Base-by-base conservation (phyloP, 805 yeast species). In the Candida manassasensis region DNA sequence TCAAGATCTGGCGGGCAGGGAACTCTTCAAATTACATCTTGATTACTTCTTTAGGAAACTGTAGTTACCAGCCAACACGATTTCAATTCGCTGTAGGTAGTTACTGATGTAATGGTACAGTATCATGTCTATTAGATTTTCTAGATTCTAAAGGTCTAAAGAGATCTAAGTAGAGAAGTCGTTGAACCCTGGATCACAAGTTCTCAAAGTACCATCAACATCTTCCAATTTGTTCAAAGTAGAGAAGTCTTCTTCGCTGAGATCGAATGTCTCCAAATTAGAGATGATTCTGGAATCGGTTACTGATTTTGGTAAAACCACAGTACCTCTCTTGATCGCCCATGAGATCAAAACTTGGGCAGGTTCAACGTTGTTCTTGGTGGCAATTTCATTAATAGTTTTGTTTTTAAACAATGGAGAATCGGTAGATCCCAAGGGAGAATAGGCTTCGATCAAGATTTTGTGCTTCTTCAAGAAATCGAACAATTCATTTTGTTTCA, bases 361-460 rank as follows among this genome's bases (percentile, higher is more conserved):
- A 14, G 67, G 54, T 27, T 51, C 50, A 21, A 52, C 61, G 10
- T 42, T 42, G 41, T 63, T 48, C 45, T 55, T 61, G 27, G 50
- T 43, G 24, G 69, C 67, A 33, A 64, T 41, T 4, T 43, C 37
- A 7, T 40, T 39, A 14, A 64, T 47, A 8, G 44, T 43, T 34
- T 54, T 52, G 34, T 63, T 56, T 42, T 55, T 52, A 43, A 63
- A 55, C 19, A 64, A 48, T 27, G 70, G 69, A 19, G 68, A 54
- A 39, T 50, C 51, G 13, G 47, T 35, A 11, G 67, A 58, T 9
- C 70, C 69, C 42, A 59, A 56, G 17, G 61, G 67, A 4, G 81
- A 71, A 54, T 79, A 84, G 1, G 86, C 87, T 49, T 77, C 83
- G 9, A 82, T 43, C 22, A 67, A 48, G 40, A 82, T 79, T 24